A percentile compares a stretch with the other conserved stretches of the same genome.
Conservation (phyloP, 768 basidiomycete species). For the Tricholoma hemisulphureum region DNA sequence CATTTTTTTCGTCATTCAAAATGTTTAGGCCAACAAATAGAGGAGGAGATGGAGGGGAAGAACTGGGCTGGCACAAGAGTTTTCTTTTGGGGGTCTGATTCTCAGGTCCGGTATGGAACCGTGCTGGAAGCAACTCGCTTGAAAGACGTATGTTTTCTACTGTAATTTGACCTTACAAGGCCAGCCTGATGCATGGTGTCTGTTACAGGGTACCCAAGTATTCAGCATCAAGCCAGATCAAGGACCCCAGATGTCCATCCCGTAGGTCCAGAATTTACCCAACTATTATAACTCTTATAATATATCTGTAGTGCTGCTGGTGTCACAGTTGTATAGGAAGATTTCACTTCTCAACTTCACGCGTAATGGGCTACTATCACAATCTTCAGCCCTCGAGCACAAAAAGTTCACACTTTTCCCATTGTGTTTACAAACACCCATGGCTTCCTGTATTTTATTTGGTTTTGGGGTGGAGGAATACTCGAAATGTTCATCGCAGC, state of each 20-base stretch:
- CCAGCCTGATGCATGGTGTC: not conserved
- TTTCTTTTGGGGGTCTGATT: constrained; percentile 24
- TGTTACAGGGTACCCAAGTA: constrained; percentile 20
- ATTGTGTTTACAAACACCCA: not conserved
- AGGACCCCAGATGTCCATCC: constrained; percentile 20
- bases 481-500: too few species aligned
- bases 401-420: not conserved
- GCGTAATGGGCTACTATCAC: not conserved
- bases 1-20: not conserved
- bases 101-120: constrained; percentile 23
- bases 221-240: constrained; percentile 21
- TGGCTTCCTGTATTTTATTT: not conserved
- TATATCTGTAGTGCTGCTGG: constrained; percentile 19
- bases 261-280: constrained; percentile 15
- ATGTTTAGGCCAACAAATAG: not conserved
- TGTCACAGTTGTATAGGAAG: constrained; percentile 15
- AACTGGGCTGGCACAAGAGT: constrained; percentile 22
- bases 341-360: constrained; percentile 2
- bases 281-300: not conserved
- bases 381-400: not conserved
- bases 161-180: not conserved
- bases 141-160: constrained; percentile 14
- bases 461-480: too few species aligned
- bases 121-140: constrained; percentile 15
- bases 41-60: constrained; percentile 6